Evolutionary conservation across 1,284 basidiomycete genomes (phyloP), one percentile per base, ranked within the genome.

Genomic region (Termitomyces sp.): DNA sequence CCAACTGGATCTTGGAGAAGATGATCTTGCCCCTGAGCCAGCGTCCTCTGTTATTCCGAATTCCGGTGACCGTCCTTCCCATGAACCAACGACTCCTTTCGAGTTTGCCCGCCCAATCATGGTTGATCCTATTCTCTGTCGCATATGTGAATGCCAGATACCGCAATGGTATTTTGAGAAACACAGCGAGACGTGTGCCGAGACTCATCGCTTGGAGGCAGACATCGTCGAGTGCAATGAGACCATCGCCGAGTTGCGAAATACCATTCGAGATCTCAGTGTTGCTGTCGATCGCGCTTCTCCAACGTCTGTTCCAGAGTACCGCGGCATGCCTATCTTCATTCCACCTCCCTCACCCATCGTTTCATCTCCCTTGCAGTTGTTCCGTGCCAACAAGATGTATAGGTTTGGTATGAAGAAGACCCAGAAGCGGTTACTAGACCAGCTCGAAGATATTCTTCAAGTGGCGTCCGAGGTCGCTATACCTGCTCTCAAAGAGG

Each of bases 131-230:
- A 88, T 99, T 37, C 78, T 99, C 16, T 99, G 97, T 73, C 91
- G 97, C 44, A 99, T 99, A 60, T 99, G 97, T 76, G 97, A 99
- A 72, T 86, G 91, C 63, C 88, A 91, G 63, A 89, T 99, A 50
- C 95, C 97, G 1, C 90, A 96, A 54, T 99, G 97, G 95, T 99
- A 96, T 75, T 99, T 99, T 67, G 97, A 98, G 72, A 98, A 98
- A 75, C 97, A 99, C 76, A 98, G 95, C 77, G 97, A 99, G 73
- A 99, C 96, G 9, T 99, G 97, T 68, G 93, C 87, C 62, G 97
- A 98, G 71, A 88, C 93, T 1, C 97, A 99, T 70, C 86, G 93
- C 41, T 78, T 99, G 57, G 97, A 99, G 71, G 93, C 96, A 38
- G 94, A 97, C 71, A 94, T 99, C 57, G 76, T 81, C 28, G 91